Evolutionary conservation across 805 yeast species (phyloP).

Genomic region (Candida maesae): DNA sequence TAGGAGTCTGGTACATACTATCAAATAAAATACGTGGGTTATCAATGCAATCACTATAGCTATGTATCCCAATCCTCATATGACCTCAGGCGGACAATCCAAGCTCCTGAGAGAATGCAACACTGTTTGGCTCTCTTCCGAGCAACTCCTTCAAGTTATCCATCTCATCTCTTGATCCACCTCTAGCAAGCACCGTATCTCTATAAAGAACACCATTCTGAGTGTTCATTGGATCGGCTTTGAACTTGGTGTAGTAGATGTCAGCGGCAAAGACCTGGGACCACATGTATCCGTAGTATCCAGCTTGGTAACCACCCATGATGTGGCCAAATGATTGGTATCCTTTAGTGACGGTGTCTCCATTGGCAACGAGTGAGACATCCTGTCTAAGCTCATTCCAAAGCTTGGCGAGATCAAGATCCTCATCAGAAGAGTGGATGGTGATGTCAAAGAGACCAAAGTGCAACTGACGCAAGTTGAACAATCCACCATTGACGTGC

Average conservation of each 20-base stretch:
- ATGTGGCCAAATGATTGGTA: conserved; percentile 76
- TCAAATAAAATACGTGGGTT: too few species aligned
- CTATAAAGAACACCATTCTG: conserved; percentile 63
- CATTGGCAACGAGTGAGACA: conserved; percentile 55
- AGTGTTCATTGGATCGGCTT: conserved; percentile 61
- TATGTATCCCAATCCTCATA: too few species aligned
- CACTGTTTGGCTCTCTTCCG: conserved; percentile 72
- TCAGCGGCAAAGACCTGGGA: conserved; percentile 84
- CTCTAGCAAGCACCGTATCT: conserved; percentile 62
- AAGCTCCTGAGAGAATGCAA: conserved; percentile 68
- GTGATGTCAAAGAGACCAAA: conserved; percentile 76
- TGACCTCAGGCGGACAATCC: conserved; percentile 35
- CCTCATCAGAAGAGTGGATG: conserved; percentile 49
- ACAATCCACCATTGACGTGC: conserved; percentile 72
- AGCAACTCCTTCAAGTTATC: conserved; percentile 61
- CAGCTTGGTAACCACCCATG: conserved; percentile 78
- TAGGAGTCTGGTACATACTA: too few species aligned
- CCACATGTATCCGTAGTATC: conserved; percentile 85
- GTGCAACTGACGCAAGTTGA: conserved; percentile 70
- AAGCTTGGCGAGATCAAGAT: conserved; percentile 43
- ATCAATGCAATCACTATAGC: too few species aligned
- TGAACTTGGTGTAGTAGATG: conserved; percentile 69
- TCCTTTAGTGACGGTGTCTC: conserved; percentile 56
- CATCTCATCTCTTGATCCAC: conserved; percentile 70
- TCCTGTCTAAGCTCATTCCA: conserved; percentile 70